Evolutionary conservation across 768 basidiomycete genomes (phyloP), one percentile per base, ranked within the genome.

Genomic region (Termitomyces sp.): DNA sequence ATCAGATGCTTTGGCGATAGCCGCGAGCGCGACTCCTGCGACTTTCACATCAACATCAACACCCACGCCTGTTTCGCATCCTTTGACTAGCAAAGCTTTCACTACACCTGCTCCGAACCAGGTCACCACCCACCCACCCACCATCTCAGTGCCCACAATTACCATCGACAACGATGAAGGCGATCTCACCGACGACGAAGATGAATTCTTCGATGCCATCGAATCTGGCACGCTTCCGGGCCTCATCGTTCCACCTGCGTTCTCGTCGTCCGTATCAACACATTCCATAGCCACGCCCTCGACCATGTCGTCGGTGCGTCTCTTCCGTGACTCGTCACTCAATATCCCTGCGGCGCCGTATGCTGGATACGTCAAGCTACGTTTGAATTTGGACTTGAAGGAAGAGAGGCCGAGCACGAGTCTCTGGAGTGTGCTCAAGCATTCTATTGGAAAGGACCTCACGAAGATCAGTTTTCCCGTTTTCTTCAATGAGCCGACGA

Each of bases 151-250:
- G 2, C 11, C 34, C 19, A 9, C 12, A 4, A 17, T 39, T 10
- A 6, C 19, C 28, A 67, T 51, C 59, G 64, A 67, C 60, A 55
- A 52, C 52, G 63, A 58, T 10, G 58, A 64, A 16, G 69, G 70
- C 4, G 71, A 70, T 16, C 77, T 76, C 10, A 88, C 87, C 1
- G 89, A 90, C 63, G 89, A 91, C 42, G 89, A 94, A 65, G 96
- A 98, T 71, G 94, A 98, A 70, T 98, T 98, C 71, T 98, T 96
- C 67, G 96, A 98, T 68, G 95, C 96, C 30, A 94, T 98, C 64
- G 95, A 98, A 66, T 71, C 84, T 16, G 88, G 88, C 46, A 84
- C 77, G 41, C 72, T 95, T 0, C 89, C 91, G 5, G 91, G 88
- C 64, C 76, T 95, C 16, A 72, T 88, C 27, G 78, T 95, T 17